phyloP scores from a whole-genome alignment of 208 protist genomes.

The Trichomonas vaginalis region DNA sequence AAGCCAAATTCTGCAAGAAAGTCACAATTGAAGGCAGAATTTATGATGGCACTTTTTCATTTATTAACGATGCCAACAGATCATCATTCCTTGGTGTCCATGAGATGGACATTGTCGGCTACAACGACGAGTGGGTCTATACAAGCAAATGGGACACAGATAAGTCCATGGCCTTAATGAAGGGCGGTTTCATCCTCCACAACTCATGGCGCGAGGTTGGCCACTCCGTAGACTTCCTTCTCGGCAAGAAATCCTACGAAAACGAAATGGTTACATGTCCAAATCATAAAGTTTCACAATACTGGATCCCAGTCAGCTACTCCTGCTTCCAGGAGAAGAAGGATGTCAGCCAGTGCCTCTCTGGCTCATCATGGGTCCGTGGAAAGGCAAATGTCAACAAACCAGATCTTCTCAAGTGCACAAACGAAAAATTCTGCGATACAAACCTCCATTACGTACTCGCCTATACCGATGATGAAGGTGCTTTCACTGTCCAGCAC shows the following conservation, averaged over 20 bases:
- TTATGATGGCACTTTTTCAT: neutral
- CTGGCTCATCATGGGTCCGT: neutral
- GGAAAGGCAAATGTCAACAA: neutral
- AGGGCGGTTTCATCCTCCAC: neutral
- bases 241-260: neutral
- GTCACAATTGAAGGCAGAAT: neutral
- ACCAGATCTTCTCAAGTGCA: neutral
- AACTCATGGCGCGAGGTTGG: neutral
- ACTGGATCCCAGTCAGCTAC: neutral
- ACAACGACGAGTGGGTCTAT: neutral
- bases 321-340: neutral
- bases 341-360: neutral
- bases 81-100: neutral
- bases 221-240: neutral
- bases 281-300: neutral
- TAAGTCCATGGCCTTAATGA: neutral
- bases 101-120: neutral
- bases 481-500: neutral
- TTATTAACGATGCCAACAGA: neutral
- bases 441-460: neutral
- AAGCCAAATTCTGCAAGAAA: neutral
- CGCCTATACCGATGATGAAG: neutral
- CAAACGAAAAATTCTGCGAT: neutral
- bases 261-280: neutral
- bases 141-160: neutral